Evolutionary conservation across 768 basidiomycete species (phyloP), one percentile per base, ranked within the genome.

Genomic region (Tricholoma bakamatsutake): DNA sequence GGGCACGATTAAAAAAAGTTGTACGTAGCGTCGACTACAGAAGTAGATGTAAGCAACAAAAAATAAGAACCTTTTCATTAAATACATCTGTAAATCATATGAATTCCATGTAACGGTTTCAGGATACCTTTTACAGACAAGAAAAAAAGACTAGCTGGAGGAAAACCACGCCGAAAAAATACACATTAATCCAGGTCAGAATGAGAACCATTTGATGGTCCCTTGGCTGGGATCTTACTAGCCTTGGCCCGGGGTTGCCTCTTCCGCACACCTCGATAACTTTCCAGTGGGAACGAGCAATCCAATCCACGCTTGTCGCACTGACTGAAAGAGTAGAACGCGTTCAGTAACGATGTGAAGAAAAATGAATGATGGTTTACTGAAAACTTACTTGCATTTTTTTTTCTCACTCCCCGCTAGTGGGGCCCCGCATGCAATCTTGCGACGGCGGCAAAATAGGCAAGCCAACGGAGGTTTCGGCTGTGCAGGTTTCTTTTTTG

Each of bases 361-460:
- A 27, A 52, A 52, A 17, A n/a, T 4, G 24, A 12, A 11, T 9
- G 17, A n/a, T n/a, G n/a, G n/a, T n/a, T n/a, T 13, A 31, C 8
- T 30, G 8, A 31, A 24, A 31, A 74, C 79, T 72, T 57, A 80
- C 80, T 78, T 78, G 78, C 79, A 80, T 0, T 76, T 73, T 43
- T 66, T 69, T 53, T 75, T 75, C 37, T 65, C 68, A 48, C 69
- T 73, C 2, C 69, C 71, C 0, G 67, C 65, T 2, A 66, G 59
- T 1, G 77, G 75, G 5, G 76, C 71, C 0, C 80, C 77, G 21
- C 80, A 81, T 7, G 79, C 80, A 49, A 81, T 81, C 67, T 81
- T 80, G 11, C 80, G 67, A 1, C 76, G 75, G 5, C 79, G 66
- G 50, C 79, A 80, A 59, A 80, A 80, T 1, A 77, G 63, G 52